Base-by-base conservation (phyloP, 148 eudicot species). In the Beta vulgaris region DNA sequence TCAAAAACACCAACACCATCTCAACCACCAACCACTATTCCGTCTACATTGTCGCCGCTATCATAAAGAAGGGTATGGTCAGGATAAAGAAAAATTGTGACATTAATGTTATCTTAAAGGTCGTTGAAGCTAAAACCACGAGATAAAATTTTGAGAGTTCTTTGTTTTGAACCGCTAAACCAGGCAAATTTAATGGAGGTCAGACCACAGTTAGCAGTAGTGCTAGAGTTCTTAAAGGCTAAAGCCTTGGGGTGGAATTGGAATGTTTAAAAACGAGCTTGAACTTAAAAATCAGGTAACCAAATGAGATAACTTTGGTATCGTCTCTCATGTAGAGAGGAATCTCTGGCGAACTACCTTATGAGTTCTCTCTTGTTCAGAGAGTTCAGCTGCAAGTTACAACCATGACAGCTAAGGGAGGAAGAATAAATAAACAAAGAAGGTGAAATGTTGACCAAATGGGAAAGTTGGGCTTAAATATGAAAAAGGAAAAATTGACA, bases 181-280 rank as follows among this genome's bases (percentile, higher is more conserved):
- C 95, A 93, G 69, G 85, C 95, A 70, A 83, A 93, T 78, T 88
- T 91, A 69, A 88, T 65, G 63, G 85, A n/a, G n/a, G n/a, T n/a
- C n/a, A n/a, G n/a, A n/a, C n/a, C n/a, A n/a, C n/a, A 82, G 4
- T 83, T 74, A 57, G 1, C 8, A 21, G 25, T 42, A 25, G 10
- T 12, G 4, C 11, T 1, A 35, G 1, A 6, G 28, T 3, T 16
- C 21, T 86, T 93, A 16, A 62, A 74, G 32, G 71, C 81, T 80
- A 83, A 10, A 5, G 89, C 90, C 43, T 63, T 72, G 8, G 80
- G 58, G 35, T 83, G 88, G 39, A 89, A 60, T 29, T 72, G 73
- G 58, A 89, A 93, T 0, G 89, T 73, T 26, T 79, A 83, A 54
- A 83, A 49, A 63, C 78, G 77, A 9, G 92, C 98, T 39, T 82